Evolutionary conservation across 2,329 filamentous ascomycete genomes (phyloP).

Genomic region (Sphaceloma murrayae): DNA sequence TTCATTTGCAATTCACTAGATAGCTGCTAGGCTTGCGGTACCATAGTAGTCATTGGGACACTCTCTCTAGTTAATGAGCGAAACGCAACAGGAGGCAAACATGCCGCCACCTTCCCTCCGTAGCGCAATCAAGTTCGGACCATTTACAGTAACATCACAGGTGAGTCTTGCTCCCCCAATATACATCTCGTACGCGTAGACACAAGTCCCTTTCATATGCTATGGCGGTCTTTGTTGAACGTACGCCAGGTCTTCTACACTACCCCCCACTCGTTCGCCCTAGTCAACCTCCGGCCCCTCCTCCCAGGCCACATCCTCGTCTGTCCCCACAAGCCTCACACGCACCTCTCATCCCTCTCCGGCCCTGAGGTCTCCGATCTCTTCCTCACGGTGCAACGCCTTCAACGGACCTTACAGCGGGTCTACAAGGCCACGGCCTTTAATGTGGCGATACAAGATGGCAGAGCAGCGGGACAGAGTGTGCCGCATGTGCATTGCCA

Average conservation of each 20-base stretch:
- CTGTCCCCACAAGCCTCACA: slow-evolving; percentile 58
- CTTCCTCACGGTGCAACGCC: slow-evolving; percentile 67
- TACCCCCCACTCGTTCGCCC: slow-evolving; percentile 69
- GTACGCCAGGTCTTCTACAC: slow-evolving; percentile 75
- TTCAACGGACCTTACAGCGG: slow-evolving; percentile 63
- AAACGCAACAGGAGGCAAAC: slow-evolving; percentile 11
- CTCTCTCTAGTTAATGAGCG: not conserved
- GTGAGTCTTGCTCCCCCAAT: no score
- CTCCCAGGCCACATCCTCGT: slow-evolving; percentile 89
- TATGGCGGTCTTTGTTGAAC: no score
- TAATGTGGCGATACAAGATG: slow-evolving; percentile 94
- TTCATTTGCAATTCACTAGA: no score
- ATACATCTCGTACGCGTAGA: no score
- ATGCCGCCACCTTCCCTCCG: slow-evolving; percentile 18
- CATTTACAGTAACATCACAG: slow-evolving; percentile 66
- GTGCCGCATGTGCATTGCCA: slow-evolving; percentile 91
- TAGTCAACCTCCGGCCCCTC: slow-evolving; percentile 93
- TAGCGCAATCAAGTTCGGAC: slow-evolving; percentile 57
- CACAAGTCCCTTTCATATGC: no score
- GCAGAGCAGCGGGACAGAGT: slow-evolving; percentile 80
- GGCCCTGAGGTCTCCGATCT: slow-evolving; percentile 68
- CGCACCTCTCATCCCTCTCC: slow-evolving; percentile 65
- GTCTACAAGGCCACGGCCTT: slow-evolving; percentile 61
- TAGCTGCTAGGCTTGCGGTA: not conserved
- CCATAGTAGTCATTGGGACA: not conserved